Percentiles rank a stretch among this genome's conserved stretches.
These are phyloP conservation scores for Arachis stenosperma DNA, from an alignment of 306 rosid genomes.

Conservation along the genomic window DNA sequence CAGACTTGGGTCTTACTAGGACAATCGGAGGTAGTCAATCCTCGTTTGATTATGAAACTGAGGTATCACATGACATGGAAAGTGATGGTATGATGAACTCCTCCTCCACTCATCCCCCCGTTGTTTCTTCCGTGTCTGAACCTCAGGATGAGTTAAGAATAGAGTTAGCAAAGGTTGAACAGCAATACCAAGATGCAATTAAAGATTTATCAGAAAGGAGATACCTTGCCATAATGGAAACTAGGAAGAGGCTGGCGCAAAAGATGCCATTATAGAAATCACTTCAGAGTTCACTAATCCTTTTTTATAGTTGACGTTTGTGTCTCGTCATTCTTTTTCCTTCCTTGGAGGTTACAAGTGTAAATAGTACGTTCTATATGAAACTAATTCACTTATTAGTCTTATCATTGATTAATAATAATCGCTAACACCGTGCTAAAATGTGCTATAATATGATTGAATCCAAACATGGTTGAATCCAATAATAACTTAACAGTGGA, in stretches of 20 bases:
- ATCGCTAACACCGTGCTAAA: background rate
- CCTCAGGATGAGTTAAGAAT: slow-evolving; percentile 45
- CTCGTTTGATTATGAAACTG: slow-evolving; percentile 31
- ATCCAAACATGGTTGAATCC: background rate
- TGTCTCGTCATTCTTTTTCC: background rate
- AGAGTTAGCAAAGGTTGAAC: slow-evolving; percentile 57
- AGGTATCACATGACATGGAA: slow-evolving; percentile 20
- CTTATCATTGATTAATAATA: background rate
- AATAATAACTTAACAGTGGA: too few species aligned
- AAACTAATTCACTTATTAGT: slow-evolving; percentile 3
- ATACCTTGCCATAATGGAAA: slow-evolving; percentile 50
- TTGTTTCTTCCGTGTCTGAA: slow-evolving; percentile 34
- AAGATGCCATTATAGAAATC: slow-evolving; percentile 26
- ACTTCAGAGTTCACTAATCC: slow-evolving; percentile 20
- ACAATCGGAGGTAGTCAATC: slow-evolving; percentile 29
- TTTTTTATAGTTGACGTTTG: slow-evolving; percentile 22
- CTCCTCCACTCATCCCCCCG: slow-evolving; percentile 4
- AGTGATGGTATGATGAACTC: slow-evolving; percentile 18
- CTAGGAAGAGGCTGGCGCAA: slow-evolving; percentile 45
- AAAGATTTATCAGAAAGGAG: slow-evolving; percentile 46
- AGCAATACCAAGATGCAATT: slow-evolving; percentile 46
- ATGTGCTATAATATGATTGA: too few species aligned
- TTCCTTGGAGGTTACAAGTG: slow-evolving; percentile 26
- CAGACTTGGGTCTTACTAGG: slow-evolving; percentile 32
- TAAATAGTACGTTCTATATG: slow-evolving; percentile 23